Evolutionary conservation across 78 protist genomes (phyloP).

Genomic region (Dictyostelium intermedium): DNA sequence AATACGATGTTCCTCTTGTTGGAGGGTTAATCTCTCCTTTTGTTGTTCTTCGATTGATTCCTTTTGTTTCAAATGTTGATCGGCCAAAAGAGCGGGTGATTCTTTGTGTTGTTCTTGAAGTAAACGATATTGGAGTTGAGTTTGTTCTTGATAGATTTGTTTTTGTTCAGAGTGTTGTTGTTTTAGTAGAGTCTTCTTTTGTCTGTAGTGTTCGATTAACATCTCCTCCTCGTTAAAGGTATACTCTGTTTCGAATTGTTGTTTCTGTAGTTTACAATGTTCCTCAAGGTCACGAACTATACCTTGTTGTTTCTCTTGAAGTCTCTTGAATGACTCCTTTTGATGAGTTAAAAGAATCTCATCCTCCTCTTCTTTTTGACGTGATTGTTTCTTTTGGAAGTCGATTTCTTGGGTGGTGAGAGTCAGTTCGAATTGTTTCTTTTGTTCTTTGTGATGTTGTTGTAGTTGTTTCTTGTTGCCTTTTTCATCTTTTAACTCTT

Average conservation of each 20-base stretch:
- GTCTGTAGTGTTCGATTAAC: conserved; percentile 42
- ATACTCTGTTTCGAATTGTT: conserved; percentile 36
- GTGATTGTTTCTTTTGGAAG: conserved; percentile 45
- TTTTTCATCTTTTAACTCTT: conserved; percentile 66
- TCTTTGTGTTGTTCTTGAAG: conserved; percentile 54
- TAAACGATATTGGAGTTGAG: conserved; percentile 37
- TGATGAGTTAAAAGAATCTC: conserved; percentile 34
- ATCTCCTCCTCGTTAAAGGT: conserved; percentile 58
- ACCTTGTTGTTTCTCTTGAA: conserved; percentile 32
- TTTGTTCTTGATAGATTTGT: conserved; percentile 58
- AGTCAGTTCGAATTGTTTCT: conserved; percentile 62
- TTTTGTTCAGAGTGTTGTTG: conserved; percentile 72
- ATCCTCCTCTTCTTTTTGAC: conserved; percentile 60
- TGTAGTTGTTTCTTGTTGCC: conserved; percentile 63
- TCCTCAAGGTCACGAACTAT: conserved; percentile 43
- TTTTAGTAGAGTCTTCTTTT: conserved; percentile 17
- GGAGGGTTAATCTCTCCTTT: conserved; percentile 42
- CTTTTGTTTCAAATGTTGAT: conserved; percentile 58
- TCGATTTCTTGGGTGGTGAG: conserved; percentile 23
- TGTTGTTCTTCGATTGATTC: conserved; percentile 65
- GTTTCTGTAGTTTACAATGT: neutral
- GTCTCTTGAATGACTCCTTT: conserved; percentile 48
- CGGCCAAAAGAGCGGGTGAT: conserved; percentile 36
- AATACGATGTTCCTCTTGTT: conserved; percentile 71
- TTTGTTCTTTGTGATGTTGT: conserved; percentile 62